Evolutionary conservation across 345 rosid species (phyloP).

Genomic region (Adansonia digitata): DNA sequence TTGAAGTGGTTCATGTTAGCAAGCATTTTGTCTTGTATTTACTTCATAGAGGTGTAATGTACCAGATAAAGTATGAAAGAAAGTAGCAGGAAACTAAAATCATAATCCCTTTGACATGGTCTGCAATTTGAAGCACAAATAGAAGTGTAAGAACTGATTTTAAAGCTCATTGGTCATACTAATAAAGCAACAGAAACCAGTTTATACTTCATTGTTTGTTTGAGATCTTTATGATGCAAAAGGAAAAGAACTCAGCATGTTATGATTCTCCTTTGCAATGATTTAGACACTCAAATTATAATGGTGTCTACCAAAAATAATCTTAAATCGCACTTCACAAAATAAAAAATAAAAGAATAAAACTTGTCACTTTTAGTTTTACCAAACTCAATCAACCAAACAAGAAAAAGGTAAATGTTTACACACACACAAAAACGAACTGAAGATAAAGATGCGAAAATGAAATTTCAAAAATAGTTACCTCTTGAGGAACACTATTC

Average conservation of each 20-base stretch:
- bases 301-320: neutral
- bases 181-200: no score
- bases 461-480: no score
- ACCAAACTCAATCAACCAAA: no score
- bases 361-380: neutral
- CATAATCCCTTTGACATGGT: neutral
- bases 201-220: neutral
- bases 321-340: neutral
- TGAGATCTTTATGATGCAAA: neutral
- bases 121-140: neutral
- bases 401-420: no score
- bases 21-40: no score
- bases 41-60: no score
- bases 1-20: neutral
- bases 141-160: neutral
- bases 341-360: conserved; percentile 11
- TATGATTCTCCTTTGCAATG: neutral
- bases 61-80: neutral
- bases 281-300: neutral
- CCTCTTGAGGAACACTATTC: conserved; percentile 77
- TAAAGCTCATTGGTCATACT: neutral
- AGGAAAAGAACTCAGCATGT: neutral
- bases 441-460: no score
- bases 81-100: neutral
- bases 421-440: no score